Evolutionary conservation across 768 basidiomycete genomes (phyloP), one percentile per base, ranked within the genome.

Genomic region (Sporobolomyces roseus): DNA sequence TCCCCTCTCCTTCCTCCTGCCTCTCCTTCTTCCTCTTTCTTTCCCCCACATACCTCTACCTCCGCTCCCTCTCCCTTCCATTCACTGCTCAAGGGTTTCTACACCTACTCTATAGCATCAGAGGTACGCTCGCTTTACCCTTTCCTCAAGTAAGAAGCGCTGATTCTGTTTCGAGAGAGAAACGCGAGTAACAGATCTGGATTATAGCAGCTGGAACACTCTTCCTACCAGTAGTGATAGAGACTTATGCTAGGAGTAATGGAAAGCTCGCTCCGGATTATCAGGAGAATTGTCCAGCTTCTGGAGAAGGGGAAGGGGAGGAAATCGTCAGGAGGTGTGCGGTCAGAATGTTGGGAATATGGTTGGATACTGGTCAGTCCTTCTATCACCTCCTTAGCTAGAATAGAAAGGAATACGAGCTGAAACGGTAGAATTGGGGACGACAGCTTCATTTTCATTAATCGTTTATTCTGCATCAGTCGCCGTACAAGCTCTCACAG

Each of bases 401-500:
- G n/a, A n/a, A n/a, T n/a, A n/a, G n/a, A n/a, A n/a, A n/a, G n/a
- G n/a, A n/a, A n/a, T n/a, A n/a, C n/a, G n/a, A n/a, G n/a, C n/a
- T n/a, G n/a, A n/a, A n/a, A n/a, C n/a, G n/a, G n/a, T n/a, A n/a
- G n/a, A n/a, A n/a, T n/a, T n/a, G n/a, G n/a, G n/a, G n/a, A 14
- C 3, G 4, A 29, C 51, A 75, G 68, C 41, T 21, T 54, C 61
- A 12, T 56, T 35, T 74, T 93, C 92, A 74, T 81, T 99, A 41
- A 93, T 94, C 76, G 84, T 88, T 35, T 89, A 91, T 78, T 96
- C 93, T 1, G 81, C 86, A 19, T 91, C 90, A 1, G 93, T 97
- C 1, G 88, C 88, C 0, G 78, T 94, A 0, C 93, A 97, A 77
- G 93, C 93, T 0, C 75, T 97, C n/a, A 90, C 88, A 0, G 92